These are phyloP conservation scores for Skeletonema grethae DNA, from an alignment of 108 stramenopile genomes.

Conservation along the genomic window DNA sequence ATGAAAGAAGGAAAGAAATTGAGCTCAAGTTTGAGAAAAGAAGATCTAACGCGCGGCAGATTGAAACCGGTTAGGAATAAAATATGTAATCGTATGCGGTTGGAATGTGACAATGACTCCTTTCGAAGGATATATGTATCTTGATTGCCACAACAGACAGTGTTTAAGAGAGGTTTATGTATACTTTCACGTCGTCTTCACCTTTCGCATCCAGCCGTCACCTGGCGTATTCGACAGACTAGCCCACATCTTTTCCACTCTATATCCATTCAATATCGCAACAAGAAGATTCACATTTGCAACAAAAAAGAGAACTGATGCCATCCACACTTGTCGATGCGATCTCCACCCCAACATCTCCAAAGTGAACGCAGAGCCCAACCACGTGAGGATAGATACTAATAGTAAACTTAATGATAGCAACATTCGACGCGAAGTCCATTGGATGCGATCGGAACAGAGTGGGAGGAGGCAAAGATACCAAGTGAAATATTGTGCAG, in stretches of 20 bases:
- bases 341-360: conserved; percentile 84
- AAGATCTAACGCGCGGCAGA: too few relatives aligned
- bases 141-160: too few relatives aligned
- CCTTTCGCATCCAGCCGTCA: neutral
- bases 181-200: neutral
- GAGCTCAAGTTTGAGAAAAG: too few relatives aligned
- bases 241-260: neutral
- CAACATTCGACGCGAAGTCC: conserved; percentile 39
- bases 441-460: conserved; percentile 57
- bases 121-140: too few relatives aligned
- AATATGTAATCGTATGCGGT: too few relatives aligned
- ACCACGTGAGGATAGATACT: conserved; percentile 65
- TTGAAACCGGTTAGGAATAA: too few relatives aligned
- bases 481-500: conserved; percentile 99
- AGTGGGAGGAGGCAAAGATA: conserved; percentile 88
- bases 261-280: conserved; percentile 53
- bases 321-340: conserved; percentile 75
- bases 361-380: conserved; percentile 76
- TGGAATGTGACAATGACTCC: too few relatives aligned
- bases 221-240: neutral
- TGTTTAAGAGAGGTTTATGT: too few relatives aligned
- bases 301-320: conserved; percentile 71
- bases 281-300: conserved; percentile 76
- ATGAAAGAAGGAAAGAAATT: too few relatives aligned
- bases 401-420: conserved; percentile 37